Evolutionary conservation across 2,329 filamentous ascomycete species (phyloP).

Genomic region (Chaetomiaceae sp.): DNA sequence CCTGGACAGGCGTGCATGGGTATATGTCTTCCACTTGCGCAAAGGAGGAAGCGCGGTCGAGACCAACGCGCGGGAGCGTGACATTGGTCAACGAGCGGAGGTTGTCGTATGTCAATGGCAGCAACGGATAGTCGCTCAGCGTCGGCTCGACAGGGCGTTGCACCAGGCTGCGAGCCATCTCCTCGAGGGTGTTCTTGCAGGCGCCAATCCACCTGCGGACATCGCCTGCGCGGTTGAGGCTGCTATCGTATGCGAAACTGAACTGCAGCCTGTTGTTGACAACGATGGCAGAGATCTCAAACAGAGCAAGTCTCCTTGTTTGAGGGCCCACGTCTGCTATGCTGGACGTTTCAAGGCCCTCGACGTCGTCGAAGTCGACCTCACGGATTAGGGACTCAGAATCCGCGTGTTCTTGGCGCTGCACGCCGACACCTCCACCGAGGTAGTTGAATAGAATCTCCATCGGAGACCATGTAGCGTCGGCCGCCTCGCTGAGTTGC

Average conservation of each 20-base stretch:
- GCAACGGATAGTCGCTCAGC: constrained; percentile 26
- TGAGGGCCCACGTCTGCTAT: constrained; percentile 22
- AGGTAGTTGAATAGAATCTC: constrained; percentile 28
- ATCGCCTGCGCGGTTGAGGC: constrained; percentile 6
- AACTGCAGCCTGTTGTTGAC: constrained; percentile 23
- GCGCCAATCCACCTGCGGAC: constrained; percentile 20
- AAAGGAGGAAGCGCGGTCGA: constrained; percentile 4
- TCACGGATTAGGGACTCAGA: background rate
- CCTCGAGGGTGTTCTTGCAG: constrained; percentile 19
- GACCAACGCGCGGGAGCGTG: constrained; percentile 20
- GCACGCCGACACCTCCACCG: constrained; percentile 17
- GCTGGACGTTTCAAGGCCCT: background rate
- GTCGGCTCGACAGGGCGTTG: constrained; percentile 21
- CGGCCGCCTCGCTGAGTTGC: constrained; percentile 4
- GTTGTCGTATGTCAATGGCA: constrained; percentile 23
- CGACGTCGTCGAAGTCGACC: constrained; percentile 4
- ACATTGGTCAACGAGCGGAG: constrained; percentile 18
- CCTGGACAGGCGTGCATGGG: constrained; percentile 27
- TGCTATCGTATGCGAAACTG: constrained; percentile 23
- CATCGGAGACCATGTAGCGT: constrained; percentile 15
- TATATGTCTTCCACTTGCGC: constrained; percentile 25
- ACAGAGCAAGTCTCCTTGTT: constrained; percentile 23
- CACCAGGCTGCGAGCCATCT: constrained; percentile 15
- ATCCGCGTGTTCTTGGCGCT: background rate
- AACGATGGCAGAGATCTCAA: constrained; percentile 25